Base-by-base conservation (phyloP, 2,329 filamentous ascomycete species). In the Fusarium longipes region DNA sequence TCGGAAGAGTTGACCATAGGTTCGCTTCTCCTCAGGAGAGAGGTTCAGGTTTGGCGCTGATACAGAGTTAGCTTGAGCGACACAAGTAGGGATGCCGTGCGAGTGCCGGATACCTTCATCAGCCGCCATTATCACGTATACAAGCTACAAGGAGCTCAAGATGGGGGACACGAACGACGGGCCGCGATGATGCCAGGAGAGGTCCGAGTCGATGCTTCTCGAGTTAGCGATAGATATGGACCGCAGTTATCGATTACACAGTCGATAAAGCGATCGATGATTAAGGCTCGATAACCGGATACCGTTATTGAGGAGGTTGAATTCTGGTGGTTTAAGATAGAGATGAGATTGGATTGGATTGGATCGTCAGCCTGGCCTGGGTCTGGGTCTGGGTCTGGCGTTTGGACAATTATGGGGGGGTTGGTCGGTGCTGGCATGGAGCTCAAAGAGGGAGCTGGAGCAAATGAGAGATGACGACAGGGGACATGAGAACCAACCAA, bases 1-100 rank as follows among this genome's bases (percentile, higher is more conserved):
- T 78, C 92, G 89, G 82, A 99, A 97, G 67, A 99, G 89, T 80
- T 96, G 93, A 72, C 91, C 93, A 80, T 96, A 99, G 61, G 92
- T 88, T 79, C 93, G 91, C 83, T 97, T 97, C 86, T 99, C 96
- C 71, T 98, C 93, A 47, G 92, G 82, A 29, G 89, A 92, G 70
- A 98, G 88, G 82, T 97, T 97, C 72, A 97, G 87, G 79, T 90
- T 91, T 67, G 90, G 88, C 69, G 82, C 82, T 71, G 81, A 86
- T 88, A 67, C 35, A 48, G 14, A 40, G 57, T 74, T 43, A 73
- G 70, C 51, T 47, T 54, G 38, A 24, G 51, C 33, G 32, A n/a
- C 42, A 25, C 36, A 20, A 35, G 52, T 47, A 33, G 15, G 36
- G 18, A 33, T 25, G 51, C 35, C 35, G 38, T 32, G 49, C 10